Percentiles rank a stretch among this genome's conserved stretches.
phyloP scores from a whole-genome alignment of 2,329 filamentous ascomycete genomes.

The Achaetomium macrosporum region DNA sequence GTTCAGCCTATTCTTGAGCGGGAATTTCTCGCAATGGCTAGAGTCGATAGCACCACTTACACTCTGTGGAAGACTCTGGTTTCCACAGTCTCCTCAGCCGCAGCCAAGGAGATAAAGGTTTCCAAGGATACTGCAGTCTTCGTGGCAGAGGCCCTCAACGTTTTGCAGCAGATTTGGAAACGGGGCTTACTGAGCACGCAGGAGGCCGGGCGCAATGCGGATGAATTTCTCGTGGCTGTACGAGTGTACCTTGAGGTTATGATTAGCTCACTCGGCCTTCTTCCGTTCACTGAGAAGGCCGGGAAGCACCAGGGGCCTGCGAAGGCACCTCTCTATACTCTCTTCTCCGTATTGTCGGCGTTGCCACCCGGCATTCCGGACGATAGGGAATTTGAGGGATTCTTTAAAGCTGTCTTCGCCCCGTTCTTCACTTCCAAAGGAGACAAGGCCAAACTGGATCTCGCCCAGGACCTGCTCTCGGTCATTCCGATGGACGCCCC shows the following conservation, averaged over 20 bases:
- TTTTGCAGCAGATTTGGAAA: constrained; percentile 66
- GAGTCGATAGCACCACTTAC: constrained; percentile 47
- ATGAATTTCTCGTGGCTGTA: constrained; percentile 51
- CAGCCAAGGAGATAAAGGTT: constrained; percentile 82
- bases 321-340: constrained; percentile 58
- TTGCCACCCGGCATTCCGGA: constrained; percentile 44
- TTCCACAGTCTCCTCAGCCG: constrained; percentile 58
- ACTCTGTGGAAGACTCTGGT: constrained; percentile 59
- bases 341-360: constrained; percentile 56
- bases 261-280: constrained; percentile 46
- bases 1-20: constrained; percentile 55
- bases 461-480: constrained; percentile 48
- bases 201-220: constrained; percentile 39
- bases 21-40: constrained; percentile 56
- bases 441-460: constrained; percentile 38
- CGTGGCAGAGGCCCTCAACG: constrained; percentile 63
- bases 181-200: constrained; percentile 40
- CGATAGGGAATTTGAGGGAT: constrained; percentile 38
- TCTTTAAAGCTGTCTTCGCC: constrained; percentile 47
- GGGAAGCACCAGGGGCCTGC: constrained; percentile 46
- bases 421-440: constrained; percentile 53
- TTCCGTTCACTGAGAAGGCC: constrained; percentile 58
- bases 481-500: constrained; percentile 40
- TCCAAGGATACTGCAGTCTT: constrained; percentile 78
- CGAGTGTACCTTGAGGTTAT: constrained; percentile 45